Evolutionary conservation across 2,329 filamentous ascomycete species (phyloP).

Genomic region (Paraphoma chrysanthemicola): DNA sequence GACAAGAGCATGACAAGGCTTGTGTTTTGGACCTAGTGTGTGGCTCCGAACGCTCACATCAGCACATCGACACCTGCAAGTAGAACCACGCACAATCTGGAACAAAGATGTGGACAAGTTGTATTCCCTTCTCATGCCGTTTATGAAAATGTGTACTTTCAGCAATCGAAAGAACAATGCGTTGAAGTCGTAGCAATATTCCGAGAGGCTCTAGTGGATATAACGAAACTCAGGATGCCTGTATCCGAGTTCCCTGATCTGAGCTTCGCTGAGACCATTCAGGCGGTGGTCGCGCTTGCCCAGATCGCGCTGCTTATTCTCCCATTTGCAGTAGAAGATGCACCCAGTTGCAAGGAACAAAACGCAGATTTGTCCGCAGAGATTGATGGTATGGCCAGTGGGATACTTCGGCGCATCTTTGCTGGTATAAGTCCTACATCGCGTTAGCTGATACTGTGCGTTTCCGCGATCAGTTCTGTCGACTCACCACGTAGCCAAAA

Average conservation of each 20-base stretch:
- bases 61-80: not conserved
- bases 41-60: too few relatives aligned
- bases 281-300: conserved; percentile 60
- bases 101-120: conserved; percentile 3
- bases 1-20: conserved; percentile 1
- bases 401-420: conserved; percentile 70
- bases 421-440: conserved; percentile 60
- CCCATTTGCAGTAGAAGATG: conserved; percentile 61
- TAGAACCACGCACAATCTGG: not conserved
- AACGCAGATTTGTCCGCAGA: conserved; percentile 57
- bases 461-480: not conserved
- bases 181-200: conserved; percentile 7
- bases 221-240: conserved; percentile 64
- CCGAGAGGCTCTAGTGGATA: conserved; percentile 50
- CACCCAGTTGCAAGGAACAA: conserved; percentile 56
- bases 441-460: conserved; percentile 56
- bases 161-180: conserved; percentile 2
- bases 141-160: not conserved
- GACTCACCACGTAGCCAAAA: conserved; percentile 60
- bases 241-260: conserved; percentile 60
- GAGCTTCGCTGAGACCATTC: conserved; percentile 53
- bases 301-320: conserved; percentile 58
- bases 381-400: conserved; percentile 73
- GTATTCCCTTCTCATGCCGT: not conserved
- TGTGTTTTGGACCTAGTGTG: not conserved